Base-by-base conservation (phyloP, 108 stramenopile genomes). In the Stephanodiscus minutulus region DNA sequence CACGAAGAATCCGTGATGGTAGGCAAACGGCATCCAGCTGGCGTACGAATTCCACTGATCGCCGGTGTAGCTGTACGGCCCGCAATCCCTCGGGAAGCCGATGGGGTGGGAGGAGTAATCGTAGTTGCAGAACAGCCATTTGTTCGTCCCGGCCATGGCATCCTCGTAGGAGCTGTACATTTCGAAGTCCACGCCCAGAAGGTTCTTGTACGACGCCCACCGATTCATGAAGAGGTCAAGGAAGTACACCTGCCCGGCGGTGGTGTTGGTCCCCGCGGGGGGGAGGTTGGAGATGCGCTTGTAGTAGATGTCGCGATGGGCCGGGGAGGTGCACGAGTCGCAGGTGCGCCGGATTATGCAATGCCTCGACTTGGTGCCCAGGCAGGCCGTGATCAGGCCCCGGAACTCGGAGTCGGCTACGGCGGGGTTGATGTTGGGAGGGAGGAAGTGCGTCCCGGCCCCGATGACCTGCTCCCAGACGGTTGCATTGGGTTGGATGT, bases 241-340 rank as follows among this genome's bases (percentile, higher is more conserved):
- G 37, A 76, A 52, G 56, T 79, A 64, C 31, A 76, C 28, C 20
- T 70, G 44, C 17, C 59, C 69, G 13, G 31, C 24, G 46, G 60
- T 67, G 13, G 22, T 29, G 21, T 43, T 57, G 43, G 64, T 67
- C 18, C 68, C 61, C 1, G 41, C 13, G 11, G 27, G 35, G 7
- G 76, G 76, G 24, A 73, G 21, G 31, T 44, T 8, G 9, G 74
- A 71, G 10, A 71, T 31, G 28, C 82, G 78, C 36, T 73, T 58
- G 73, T 83, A 83, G 55, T 65, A 75, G 35, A 83, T 79, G n/a
- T 83, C 62, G 7, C 52, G 72, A 41, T 82, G 81, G 10, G 53
- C 47, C 20, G 52, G 50, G 18, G 17, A 18, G 24, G 41, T 22
- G 49, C 81, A 82, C 11, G 61, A 62, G 27, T 52, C 28, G 24